A percentile compares a stretch with the other conserved stretches of the same genome.
phyloP scores from a whole-genome alignment of 2,329 filamentous ascomycete species.

The Neoarthrinium moseri region DNA sequence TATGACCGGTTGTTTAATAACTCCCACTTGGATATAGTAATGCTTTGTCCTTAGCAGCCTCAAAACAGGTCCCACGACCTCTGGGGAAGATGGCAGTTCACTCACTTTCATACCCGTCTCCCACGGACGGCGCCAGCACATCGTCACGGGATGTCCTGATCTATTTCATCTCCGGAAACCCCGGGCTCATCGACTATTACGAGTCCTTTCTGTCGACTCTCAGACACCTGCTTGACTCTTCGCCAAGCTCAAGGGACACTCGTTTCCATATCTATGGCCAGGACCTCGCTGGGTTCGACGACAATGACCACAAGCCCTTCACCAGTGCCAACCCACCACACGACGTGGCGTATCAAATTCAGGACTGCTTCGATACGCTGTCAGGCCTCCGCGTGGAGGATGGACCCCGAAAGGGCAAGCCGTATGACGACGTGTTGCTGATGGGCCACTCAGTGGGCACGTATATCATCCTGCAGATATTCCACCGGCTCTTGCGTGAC shows the following conservation, averaged over 20 bases:
- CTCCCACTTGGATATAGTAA: too few relatives aligned
- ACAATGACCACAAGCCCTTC: slow-evolving; percentile 50
- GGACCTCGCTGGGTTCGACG: slow-evolving; percentile 58
- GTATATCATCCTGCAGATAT: slow-evolving; percentile 69
- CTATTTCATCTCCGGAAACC: slow-evolving; percentile 76
- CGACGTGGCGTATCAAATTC: slow-evolving; percentile 54
- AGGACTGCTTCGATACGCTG: slow-evolving; percentile 38
- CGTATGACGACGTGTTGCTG: slow-evolving; percentile 61
- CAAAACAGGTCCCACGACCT: too few relatives aligned
- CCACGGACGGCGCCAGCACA: background rate
- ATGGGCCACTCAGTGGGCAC: slow-evolving; percentile 74
- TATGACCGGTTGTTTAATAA: too few relatives aligned
- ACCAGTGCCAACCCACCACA: slow-evolving; percentile 39
- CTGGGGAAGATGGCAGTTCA: slow-evolving; percentile 12
- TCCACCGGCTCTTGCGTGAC: slow-evolving; percentile 50
- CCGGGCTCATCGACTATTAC: slow-evolving; percentile 75
- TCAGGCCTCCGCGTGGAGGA: slow-evolving; percentile 26
- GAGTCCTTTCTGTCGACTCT: slow-evolving; percentile 62
- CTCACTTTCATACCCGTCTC: slow-evolving; percentile 15
- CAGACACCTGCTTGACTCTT: slow-evolving; percentile 48
- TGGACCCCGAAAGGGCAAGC: slow-evolving; percentile 27
- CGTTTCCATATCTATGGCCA: slow-evolving; percentile 57
- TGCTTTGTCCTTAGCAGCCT: too few relatives aligned
- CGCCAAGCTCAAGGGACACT: slow-evolving; percentile 20
- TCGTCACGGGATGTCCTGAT: slow-evolving; percentile 46